Conservation (phyloP, 257 asterid genomes). For the Eustoma russellianum region DNA sequence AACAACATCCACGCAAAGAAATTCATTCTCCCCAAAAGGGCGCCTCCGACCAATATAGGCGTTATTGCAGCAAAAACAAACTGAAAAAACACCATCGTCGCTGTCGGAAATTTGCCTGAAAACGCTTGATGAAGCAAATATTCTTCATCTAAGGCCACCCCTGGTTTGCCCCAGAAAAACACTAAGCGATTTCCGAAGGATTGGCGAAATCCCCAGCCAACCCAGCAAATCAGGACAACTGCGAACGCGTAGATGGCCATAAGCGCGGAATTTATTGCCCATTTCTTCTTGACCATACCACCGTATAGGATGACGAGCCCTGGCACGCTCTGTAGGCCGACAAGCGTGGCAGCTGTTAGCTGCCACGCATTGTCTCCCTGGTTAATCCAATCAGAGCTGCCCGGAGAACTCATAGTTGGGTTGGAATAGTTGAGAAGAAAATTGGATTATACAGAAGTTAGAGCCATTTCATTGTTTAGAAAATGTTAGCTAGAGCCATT, state of each 20-base stretch:
- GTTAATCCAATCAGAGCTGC: slow-evolving; percentile 48
- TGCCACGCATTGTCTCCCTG: slow-evolving; percentile 67
- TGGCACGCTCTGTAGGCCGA: slow-evolving; percentile 48
- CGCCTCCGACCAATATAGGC: slow-evolving; percentile 38
- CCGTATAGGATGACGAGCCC: slow-evolving; percentile 46
- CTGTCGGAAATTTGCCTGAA: slow-evolving; percentile 38
- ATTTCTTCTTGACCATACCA: slow-evolving; percentile 40
- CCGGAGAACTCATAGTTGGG: background rate
- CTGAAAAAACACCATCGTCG: slow-evolving; percentile 52
- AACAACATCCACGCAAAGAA: slow-evolving; percentile 49
- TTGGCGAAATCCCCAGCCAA: slow-evolving; percentile 46
- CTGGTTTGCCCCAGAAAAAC: slow-evolving; percentile 35
- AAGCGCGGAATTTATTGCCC: slow-evolving; percentile 46
- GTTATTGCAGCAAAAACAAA: slow-evolving; percentile 49
- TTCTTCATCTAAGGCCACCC: slow-evolving; percentile 24
- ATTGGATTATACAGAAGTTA: too few species aligned
- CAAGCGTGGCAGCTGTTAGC: slow-evolving; percentile 44
- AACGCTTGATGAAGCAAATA: slow-evolving; percentile 39
- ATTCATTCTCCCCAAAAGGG: slow-evolving; percentile 50
- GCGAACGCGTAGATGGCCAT: slow-evolving; percentile 55
- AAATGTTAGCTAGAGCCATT: too few species aligned
- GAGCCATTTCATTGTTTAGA: too few species aligned
- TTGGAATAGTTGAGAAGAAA: too few species aligned
- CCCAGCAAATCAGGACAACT: slow-evolving; percentile 41
- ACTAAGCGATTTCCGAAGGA: slow-evolving; percentile 31